Evolutionary conservation across 805 yeast genomes (phyloP).

Genomic region (Allodekkera sacchari): DNA sequence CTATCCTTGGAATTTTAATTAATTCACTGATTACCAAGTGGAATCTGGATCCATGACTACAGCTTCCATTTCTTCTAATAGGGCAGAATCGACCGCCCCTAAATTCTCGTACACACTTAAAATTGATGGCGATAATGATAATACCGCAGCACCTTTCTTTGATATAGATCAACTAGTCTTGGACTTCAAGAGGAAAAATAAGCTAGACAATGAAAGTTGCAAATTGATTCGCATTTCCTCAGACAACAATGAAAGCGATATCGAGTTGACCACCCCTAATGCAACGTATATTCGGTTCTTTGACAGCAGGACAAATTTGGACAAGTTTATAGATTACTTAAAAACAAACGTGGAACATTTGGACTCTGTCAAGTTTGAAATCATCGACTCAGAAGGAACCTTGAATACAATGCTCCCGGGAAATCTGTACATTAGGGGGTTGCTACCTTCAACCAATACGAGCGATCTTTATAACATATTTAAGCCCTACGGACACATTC

Average conservation of each 20-base stretch:
- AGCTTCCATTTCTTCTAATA: too few species aligned
- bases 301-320: slow-evolving; percentile 8
- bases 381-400: slow-evolving; percentile 12
- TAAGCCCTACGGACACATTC: slow-evolving; percentile 32
- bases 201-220: slow-evolving; percentile 8
- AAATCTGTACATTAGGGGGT: slow-evolving; percentile 44
- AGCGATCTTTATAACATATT: slow-evolving; percentile 31
- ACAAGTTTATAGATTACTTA: slow-evolving; percentile 11
- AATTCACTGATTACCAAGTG: too few species aligned
- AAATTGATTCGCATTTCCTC: slow-evolving; percentile 13
- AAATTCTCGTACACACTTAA: slow-evolving; percentile 1
- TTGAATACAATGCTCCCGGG: slow-evolving; percentile 35
- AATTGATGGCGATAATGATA: too few species aligned
- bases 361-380: slow-evolving; percentile 9
- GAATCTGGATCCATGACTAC: too few species aligned
- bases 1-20: too few species aligned
- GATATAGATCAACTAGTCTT: slow-evolving; percentile 11
- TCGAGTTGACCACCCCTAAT: slow-evolving; percentile 1
- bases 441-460: slow-evolving; percentile 30
- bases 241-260: slow-evolving; percentile 7
- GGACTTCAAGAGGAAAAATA: slow-evolving; percentile 10
- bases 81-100: too few species aligned
- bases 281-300: slow-evolving; percentile 14
- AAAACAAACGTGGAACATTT: slow-evolving; percentile 1
- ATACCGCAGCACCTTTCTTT: too few species aligned